Base-by-base conservation (phyloP, 2,329 filamentous ascomycete genomes). In the Epichloe uncinata region DNA sequence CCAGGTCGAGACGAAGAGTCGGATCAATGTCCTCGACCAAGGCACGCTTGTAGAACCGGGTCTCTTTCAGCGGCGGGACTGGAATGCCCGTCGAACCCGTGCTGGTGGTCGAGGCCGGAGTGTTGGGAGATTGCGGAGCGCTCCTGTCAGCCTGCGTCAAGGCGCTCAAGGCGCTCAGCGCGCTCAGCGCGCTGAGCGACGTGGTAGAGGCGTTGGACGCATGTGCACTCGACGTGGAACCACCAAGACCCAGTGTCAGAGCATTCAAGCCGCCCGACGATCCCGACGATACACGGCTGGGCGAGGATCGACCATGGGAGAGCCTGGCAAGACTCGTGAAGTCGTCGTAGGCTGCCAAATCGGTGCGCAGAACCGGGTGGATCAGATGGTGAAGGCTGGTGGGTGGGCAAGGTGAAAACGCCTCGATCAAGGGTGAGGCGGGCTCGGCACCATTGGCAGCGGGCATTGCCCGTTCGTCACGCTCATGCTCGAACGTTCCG, bases 21-120 rank as follows among this genome's bases (percentile, higher is more conserved):
- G 93, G 93, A 63, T 98, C 93, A 50, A 98, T 87, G 61, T 98
- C 93, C 65, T 98, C 93, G 18, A 80, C 76, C 26, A 97, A 68
- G 5, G 82, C 83, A 44, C 93, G 82, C 70, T 97, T 97, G 71
- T 91, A 98, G 63, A 97, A 98, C 56, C 85, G 87, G 30, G 85
- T 87, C 50, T 97, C 93, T 61, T 93, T 95, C 40, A 98, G 70
- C 4, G 82, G 81, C 3, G 78, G 81, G 35, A 78, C 54, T 22
- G 62, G 62, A 12, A 60, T 54, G 37, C 66, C 57, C 22, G 61
- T 60, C 2, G 75, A 75, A 45, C 62, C 62, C 12, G 66, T 63
- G 57, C 75, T 78, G 38, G 69, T 59, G 7, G 66, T 73, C 47
- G 71, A 82, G 56, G 74, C 77, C 43, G 73, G 77, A 5, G 72